These are phyloP conservation scores for Mycena galericulata DNA, from an alignment of 768 basidiomycete genomes.

Conservation along the genomic window DNA sequence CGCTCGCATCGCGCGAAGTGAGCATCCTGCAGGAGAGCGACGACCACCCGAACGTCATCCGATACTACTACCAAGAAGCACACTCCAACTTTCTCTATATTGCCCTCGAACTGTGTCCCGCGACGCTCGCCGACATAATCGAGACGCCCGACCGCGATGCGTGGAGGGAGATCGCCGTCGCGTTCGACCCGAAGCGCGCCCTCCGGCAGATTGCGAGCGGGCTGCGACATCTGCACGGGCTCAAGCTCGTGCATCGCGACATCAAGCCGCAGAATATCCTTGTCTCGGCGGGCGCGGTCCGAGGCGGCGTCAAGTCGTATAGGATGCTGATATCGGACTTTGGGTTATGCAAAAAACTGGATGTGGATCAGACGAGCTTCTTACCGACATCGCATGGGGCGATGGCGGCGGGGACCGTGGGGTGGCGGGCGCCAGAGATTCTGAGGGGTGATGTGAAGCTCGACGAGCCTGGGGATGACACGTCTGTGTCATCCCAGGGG, in stretches of 20 bases:
- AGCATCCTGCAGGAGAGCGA: constrained; percentile 95
- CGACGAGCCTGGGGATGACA: constrained; percentile 78
- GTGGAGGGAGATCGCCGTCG: constrained; percentile 79
- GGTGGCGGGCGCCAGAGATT: constrained; percentile 98
- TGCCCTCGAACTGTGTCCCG: constrained; percentile 94
- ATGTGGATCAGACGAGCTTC: constrained; percentile 96
- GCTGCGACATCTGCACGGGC: constrained; percentile 88
- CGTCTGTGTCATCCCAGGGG: constrained; percentile 74
- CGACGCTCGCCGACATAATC: constrained; percentile 88
- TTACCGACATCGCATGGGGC: constrained; percentile 91
- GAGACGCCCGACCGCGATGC: constrained; percentile 78
- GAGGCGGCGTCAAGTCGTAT: constrained; percentile 58
- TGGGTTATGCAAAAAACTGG: constrained; percentile 95
- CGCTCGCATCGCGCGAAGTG: constrained; percentile 93
- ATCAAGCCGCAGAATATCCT: constrained; percentile 99
- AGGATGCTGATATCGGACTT: constrained; percentile 97
- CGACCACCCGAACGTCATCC: constrained; percentile 98
- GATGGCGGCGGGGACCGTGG: constrained; percentile 92
- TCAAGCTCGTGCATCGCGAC: constrained; percentile 98
- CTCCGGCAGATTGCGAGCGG: constrained; percentile 90
- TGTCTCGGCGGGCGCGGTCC: constrained; percentile 76
- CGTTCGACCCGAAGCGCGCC: constrained; percentile 90
- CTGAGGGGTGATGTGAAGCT: constrained; percentile 93
- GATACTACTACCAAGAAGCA: constrained; percentile 97
- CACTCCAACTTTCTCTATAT: constrained; percentile 97